These are phyloP conservation scores for Cryptococcus maquisensis DNA, from an alignment of 1,284 basidiomycete species.

Conservation along the genomic window DNA sequence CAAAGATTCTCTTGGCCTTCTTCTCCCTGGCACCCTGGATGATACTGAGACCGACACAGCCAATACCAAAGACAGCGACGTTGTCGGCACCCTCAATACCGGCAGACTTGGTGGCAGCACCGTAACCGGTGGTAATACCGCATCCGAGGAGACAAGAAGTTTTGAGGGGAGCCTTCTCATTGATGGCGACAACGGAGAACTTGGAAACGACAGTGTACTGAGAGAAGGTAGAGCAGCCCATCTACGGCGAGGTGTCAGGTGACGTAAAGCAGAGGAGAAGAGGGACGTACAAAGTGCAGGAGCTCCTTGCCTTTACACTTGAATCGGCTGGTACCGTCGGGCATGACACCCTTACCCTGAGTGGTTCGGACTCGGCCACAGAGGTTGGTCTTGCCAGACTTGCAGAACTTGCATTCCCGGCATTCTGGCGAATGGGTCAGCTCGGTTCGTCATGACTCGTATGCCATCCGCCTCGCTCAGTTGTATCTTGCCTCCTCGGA, in stretches of 20 bases:
- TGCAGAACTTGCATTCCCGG: conserved; percentile 96
- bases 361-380: conserved; percentile 85
- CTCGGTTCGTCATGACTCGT: background rate
- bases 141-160: conserved; percentile 94
- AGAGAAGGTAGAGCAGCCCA: conserved; percentile 97
- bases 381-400: conserved; percentile 96
- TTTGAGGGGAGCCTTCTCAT: conserved; percentile 79
- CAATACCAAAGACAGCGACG: conserved; percentile 92
- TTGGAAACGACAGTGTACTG: conserved; percentile 99
- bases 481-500: too few species aligned
- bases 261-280: background rate
- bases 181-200: conserved; percentile 89
- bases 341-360: conserved; percentile 96
- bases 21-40: conserved; percentile 75
- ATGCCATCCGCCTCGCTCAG: too few species aligned
- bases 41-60: conserved; percentile 92
- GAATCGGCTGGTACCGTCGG: conserved; percentile 88
- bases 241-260: conserved; percentile 53
- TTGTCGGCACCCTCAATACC: conserved; percentile 59
- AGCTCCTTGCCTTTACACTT: conserved; percentile 81
- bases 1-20: conserved; percentile 82
- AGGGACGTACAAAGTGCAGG: conserved; percentile 74
- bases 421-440: conserved; percentile 60
- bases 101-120: conserved; percentile 54
- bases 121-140: conserved; percentile 88